A percentile compares a stretch with the other conserved stretches of the same genome.
Conservation (phyloP, 2,329 filamentous ascomycete species). For the Magnaporthales sp. region DNA sequence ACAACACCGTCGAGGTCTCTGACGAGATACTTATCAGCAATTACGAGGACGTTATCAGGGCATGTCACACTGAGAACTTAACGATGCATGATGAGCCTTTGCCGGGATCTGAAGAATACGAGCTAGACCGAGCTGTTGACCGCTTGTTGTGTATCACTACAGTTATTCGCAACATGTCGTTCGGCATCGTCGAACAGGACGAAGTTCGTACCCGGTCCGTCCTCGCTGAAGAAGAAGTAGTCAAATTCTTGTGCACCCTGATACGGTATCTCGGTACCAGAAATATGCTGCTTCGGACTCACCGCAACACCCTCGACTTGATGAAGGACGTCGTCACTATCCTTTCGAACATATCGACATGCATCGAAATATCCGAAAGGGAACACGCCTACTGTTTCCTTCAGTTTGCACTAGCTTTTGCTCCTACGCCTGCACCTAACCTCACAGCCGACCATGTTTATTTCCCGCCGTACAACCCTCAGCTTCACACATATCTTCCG, state of each 20-base stretch:
- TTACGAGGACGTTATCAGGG: slow-evolving; percentile 80
- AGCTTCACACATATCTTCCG: slow-evolving; percentile 78
- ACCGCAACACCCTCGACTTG: slow-evolving; percentile 84
- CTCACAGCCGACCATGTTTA: slow-evolving; percentile 49
- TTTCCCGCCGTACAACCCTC: slow-evolving; percentile 74
- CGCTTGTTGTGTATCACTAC: slow-evolving; percentile 84
- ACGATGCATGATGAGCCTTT: slow-evolving; percentile 62
- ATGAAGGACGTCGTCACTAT: slow-evolving; percentile 93
- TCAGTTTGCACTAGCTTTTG: slow-evolving; percentile 85
- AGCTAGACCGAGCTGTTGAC: slow-evolving; percentile 80
- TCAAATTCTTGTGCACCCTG: slow-evolving; percentile 75
- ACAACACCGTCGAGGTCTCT: slow-evolving; percentile 76
- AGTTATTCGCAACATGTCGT: slow-evolving; percentile 87
- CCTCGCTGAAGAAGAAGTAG: slow-evolving; percentile 66
- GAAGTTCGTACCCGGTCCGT: slow-evolving; percentile 22
- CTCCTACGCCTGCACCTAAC: slow-evolving; percentile 65
- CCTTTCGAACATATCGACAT: slow-evolving; percentile 78
- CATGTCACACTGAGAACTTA: slow-evolving; percentile 67
- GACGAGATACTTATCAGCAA: slow-evolving; percentile 75
- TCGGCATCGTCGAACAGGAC: slow-evolving; percentile 63
- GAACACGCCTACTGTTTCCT: slow-evolving; percentile 83
- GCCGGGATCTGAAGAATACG: slow-evolving; percentile 70
- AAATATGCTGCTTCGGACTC: slow-evolving; percentile 73
- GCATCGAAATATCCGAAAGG: slow-evolving; percentile 71
- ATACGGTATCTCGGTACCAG: slow-evolving; percentile 85